These are phyloP conservation scores for Posidonia australis DNA, from an alignment of 106 monocot genomes.

Conservation along the genomic window DNA sequence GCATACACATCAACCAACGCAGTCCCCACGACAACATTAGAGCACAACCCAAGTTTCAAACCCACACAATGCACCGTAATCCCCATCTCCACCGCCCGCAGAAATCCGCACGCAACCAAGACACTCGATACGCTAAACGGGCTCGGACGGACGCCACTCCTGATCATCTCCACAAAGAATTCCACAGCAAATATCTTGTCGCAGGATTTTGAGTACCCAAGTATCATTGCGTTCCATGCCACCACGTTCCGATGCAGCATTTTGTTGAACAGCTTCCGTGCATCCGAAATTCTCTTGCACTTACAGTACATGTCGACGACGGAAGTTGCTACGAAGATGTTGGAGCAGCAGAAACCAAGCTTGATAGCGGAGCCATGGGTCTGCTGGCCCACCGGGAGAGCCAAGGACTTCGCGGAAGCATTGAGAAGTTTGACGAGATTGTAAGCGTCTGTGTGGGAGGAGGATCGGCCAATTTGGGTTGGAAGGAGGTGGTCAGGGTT, in stretches of 20 bases:
- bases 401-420: constrained; percentile 12
- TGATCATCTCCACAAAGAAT: constrained; percentile 15
- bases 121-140: constrained; percentile 25
- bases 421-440: constrained; percentile 27
- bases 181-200: constrained; percentile 1
- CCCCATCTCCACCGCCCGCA: constrained; percentile 6
- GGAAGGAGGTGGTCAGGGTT: too few relatives aligned
- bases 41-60: constrained; percentile 23
- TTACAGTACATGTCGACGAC: constrained; percentile 30
- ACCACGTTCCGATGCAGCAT: constrained; percentile 27
- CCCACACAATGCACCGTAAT: constrained; percentile 26
- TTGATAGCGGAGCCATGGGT: constrained; percentile 25
- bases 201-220: constrained; percentile 17
- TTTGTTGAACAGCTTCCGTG: constrained; percentile 39
- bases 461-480: too few relatives aligned
- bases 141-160: constrained; percentile 10
- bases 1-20: constrained; percentile 39
- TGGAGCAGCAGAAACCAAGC: constrained; percentile 19
- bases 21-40: constrained; percentile 32
- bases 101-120: constrained; percentile 16
- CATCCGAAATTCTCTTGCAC: neutral
- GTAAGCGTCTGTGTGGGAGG: constrained; percentile 7
- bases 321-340: constrained; percentile 28
- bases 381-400: constrained; percentile 10
- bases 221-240: constrained; percentile 35